phyloP scores from a whole-genome alignment of 2,329 filamentous ascomycete genomes.

The Aspergillus amoenus region DNA sequence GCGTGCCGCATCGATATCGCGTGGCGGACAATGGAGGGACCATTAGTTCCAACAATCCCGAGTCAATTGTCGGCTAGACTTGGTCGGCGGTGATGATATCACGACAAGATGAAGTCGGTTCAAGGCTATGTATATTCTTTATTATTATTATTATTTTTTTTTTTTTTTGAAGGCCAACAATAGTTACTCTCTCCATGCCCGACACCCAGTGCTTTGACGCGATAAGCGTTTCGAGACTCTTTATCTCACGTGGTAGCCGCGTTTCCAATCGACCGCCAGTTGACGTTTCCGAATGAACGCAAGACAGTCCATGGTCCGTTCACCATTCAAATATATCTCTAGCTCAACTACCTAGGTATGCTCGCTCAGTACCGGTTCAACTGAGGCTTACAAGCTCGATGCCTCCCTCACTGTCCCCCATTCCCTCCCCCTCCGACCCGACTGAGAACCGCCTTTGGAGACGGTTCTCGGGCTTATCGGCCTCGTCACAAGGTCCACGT shows the following conservation, averaged over 20 bases:
- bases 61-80: not conserved
- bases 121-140: not conserved
- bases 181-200: not conserved
- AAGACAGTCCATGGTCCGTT: slow-evolving; percentile 8
- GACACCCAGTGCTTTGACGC: not conserved
- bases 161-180: not conserved
- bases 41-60: not conserved
- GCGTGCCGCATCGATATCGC: slow-evolving; percentile 18
- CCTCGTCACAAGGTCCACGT: slow-evolving; percentile 49
- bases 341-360: slow-evolving; percentile 31
- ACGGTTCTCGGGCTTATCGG: slow-evolving; percentile 55
- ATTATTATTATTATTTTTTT: not conserved
- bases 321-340: slow-evolving; percentile 1
- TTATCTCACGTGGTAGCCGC: slow-evolving; percentile 20
- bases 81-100: not conserved
- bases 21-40: slow-evolving; percentile 9
- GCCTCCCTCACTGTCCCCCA: slow-evolving; percentile 30
- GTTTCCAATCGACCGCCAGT: slow-evolving; percentile 6
- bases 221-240: not conserved
- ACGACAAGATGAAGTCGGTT: not conserved
- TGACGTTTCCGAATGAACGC: slow-evolving; percentile 7
- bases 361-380: slow-evolving; percentile 20
- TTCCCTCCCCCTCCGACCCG: slow-evolving; percentile 29
- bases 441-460: slow-evolving; percentile 35
- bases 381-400: slow-evolving; percentile 44